Percentiles rank a stretch among this genome's conserved stretches.
Conservation (phyloP, 2,329 filamentous ascomycete species). For the Hypoxylon sp. region DNA sequence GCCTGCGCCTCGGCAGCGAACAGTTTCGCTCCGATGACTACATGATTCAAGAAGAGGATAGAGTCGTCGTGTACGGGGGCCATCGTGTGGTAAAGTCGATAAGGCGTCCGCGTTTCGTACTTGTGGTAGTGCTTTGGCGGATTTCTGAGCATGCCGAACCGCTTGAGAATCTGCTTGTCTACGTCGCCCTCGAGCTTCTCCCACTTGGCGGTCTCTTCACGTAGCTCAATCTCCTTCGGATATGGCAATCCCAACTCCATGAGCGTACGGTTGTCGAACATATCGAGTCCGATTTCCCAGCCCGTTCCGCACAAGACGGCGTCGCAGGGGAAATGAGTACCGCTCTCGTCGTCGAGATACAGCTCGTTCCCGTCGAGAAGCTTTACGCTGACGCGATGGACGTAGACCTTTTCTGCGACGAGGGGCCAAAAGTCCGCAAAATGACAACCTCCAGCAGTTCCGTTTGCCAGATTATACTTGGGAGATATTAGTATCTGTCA, state of each 20-base stretch:
- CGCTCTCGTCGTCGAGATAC: conserved; percentile 28
- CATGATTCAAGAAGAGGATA: conserved; percentile 41
- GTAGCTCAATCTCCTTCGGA: conserved; percentile 24
- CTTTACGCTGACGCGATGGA: conserved; percentile 34
- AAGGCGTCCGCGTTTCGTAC: conserved; percentile 34
- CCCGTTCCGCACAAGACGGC: conserved; percentile 41
- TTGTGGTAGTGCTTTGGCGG: conserved; percentile 39
- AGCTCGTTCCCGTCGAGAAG: conserved; percentile 26
- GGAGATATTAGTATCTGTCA: conserved; percentile 7
- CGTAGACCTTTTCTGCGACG: conserved; percentile 37
- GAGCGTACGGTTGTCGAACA: conserved; percentile 35
- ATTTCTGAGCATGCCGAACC: conserved; percentile 39
- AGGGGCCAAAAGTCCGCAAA: conserved; percentile 41
- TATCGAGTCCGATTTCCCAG: conserved; percentile 35
- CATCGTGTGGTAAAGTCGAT: conserved; percentile 39
- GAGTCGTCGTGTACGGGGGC: conserved; percentile 38
- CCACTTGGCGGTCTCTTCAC: conserved; percentile 35
- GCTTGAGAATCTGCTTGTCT: conserved; percentile 33
- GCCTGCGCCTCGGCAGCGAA: conserved; percentile 40
- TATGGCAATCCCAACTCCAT: conserved; percentile 39
- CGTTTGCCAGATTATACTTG: conserved; percentile 42
- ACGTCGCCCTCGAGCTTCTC: conserved; percentile 35
- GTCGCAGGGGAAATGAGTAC: conserved; percentile 36
- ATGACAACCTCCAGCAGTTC: conserved; percentile 40
- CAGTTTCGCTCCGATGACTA: conserved; percentile 37